phyloP scores from a whole-genome alignment of 1,139 yeast species.

The Saccharomycopsis hybrid region DNA sequence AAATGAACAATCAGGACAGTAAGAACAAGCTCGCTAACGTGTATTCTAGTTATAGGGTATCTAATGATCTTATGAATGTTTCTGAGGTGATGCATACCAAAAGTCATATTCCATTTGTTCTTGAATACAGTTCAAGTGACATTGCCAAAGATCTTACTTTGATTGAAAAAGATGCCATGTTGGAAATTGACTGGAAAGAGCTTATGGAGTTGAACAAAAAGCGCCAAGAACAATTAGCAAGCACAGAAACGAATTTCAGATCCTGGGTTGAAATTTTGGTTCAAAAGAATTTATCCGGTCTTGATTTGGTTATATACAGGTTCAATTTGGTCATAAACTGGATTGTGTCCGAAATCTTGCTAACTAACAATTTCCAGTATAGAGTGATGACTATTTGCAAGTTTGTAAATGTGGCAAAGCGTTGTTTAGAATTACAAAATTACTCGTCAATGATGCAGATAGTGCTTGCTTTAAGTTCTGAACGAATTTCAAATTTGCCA shows the following conservation, averaged over 20 bases:
- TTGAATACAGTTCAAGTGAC: conserved; percentile 58
- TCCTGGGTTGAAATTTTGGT: conserved; percentile 73
- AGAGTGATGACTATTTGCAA: conserved; percentile 65
- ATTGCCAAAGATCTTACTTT: conserved; percentile 78
- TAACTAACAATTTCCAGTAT: conserved; percentile 55
- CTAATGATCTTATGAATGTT: background rate
- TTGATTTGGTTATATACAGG: conserved; percentile 78
- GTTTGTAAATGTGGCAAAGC: conserved; percentile 79
- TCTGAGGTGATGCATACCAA: conserved; percentile 3
- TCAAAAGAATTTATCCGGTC: conserved; percentile 57
- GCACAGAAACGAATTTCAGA: conserved; percentile 68
- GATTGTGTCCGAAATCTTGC: conserved; percentile 80
- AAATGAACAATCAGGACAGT: background rate
- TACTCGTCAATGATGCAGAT: conserved; percentile 85
- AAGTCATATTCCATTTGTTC: conserved; percentile 70
- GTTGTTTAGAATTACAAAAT: conserved; percentile 67
- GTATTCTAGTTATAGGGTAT: background rate
- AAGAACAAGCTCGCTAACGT: background rate
- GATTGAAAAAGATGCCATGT: conserved; percentile 76
- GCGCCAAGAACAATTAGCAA: conserved; percentile 31
- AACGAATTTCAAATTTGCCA: conserved; percentile 51
- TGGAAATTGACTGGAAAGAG: conserved; percentile 91
- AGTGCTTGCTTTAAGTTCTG: conserved; percentile 74
- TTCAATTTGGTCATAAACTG: conserved; percentile 88
- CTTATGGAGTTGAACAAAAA: conserved; percentile 43